These are phyloP conservation scores for Hortaea sp. DNA, from an alignment of 2,329 filamentous ascomycete genomes.

Conservation along the genomic window DNA sequence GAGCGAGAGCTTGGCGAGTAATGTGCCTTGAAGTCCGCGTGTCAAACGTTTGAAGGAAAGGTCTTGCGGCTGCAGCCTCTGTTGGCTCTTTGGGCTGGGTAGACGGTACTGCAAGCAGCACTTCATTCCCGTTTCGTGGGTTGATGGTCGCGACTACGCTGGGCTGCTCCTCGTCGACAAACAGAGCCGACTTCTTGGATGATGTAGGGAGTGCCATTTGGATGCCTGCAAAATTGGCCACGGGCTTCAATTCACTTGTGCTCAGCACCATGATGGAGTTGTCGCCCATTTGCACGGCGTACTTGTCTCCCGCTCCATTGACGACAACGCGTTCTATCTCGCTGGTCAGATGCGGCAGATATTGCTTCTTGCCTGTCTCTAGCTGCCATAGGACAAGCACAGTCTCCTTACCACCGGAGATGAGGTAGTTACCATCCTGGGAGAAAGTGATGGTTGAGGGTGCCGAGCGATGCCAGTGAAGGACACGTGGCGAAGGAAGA, in stretches of 20 bases:
- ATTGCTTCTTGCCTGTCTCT: conserved; percentile 72
- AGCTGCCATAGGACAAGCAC: conserved; percentile 89
- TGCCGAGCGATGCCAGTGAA: conserved; percentile 85
- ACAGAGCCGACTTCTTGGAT: not conserved
- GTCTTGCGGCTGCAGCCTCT: conserved; percentile 31
- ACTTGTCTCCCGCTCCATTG: conserved; percentile 68
- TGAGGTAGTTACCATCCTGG: conserved; percentile 86
- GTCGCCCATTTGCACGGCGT: conserved; percentile 76
- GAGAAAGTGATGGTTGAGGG: conserved; percentile 88
- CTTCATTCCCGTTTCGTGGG: conserved; percentile 29
- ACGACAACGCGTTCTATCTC: conserved; percentile 77
- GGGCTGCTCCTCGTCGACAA: not conserved
- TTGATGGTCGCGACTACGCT: conserved; percentile 27
- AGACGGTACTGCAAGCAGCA: conserved; percentile 42
- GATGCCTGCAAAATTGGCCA: conserved; percentile 72
- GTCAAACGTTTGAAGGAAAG: conserved; percentile 77
- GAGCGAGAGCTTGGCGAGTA: conserved; percentile 76
- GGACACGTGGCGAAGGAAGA: conserved; percentile 47
- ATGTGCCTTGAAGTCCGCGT: conserved; percentile 67
- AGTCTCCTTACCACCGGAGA: conserved; percentile 86
- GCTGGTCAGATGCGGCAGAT: conserved; percentile 80
- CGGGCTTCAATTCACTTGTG: conserved; percentile 78
- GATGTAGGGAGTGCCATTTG: conserved; percentile 38
- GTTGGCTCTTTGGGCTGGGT: conserved; percentile 33
- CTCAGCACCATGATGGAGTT: conserved; percentile 88